Evolutionary conservation across 2,329 filamentous ascomycete species (phyloP), one percentile per base, ranked within the genome.

Genomic region (Ophiosphaerella korrae): DNA sequence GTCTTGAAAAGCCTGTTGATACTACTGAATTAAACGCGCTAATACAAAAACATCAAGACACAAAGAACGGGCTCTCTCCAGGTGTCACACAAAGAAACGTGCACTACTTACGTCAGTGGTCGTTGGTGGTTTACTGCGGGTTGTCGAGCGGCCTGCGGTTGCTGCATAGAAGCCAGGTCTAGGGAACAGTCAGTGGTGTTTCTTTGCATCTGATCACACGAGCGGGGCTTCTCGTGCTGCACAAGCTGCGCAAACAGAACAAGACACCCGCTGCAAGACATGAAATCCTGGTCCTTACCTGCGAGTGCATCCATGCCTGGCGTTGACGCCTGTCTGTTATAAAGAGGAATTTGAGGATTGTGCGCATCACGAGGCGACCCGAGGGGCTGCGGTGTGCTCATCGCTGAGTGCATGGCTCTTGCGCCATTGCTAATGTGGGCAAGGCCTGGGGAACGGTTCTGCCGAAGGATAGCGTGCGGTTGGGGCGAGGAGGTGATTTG

Each of bases 151-250:
- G 70, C 60, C 61, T 76, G 76, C 57, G 78, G 77, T 32, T 77
- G 75, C 58, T 78, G 77, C 73, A 78, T 77, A 7, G 74, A 74
- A 40, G 77, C 77, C 48, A 79, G 68, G 66, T 80, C 78, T 77
- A 57, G 18, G 45, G 23, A 36, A 3, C 18, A 32, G 48, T 60
- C 45, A 62, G 55, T 40, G 16, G 14, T 23, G 16, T 12, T 16
- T 5, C 12, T 13, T 44, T 43, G 16, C 53, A 40, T 35, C 11
- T 29, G 26, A 29, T 29, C 26, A 29, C 6, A 11, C 26, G 26
- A 29, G 26, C 11, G 7, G 26, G 26, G 7, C 26, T 29, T 8
- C 11, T 8, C 11, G 11, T 7, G 26, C 8, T 6, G 26, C 7
- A 29, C 26, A 11, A 29, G 7, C 11, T 39, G 37, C 37, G 16